These are phyloP conservation scores for Rachicladosporium sp. DNA, from an alignment of 2,329 filamentous ascomycete species.

Conservation along the genomic window DNA sequence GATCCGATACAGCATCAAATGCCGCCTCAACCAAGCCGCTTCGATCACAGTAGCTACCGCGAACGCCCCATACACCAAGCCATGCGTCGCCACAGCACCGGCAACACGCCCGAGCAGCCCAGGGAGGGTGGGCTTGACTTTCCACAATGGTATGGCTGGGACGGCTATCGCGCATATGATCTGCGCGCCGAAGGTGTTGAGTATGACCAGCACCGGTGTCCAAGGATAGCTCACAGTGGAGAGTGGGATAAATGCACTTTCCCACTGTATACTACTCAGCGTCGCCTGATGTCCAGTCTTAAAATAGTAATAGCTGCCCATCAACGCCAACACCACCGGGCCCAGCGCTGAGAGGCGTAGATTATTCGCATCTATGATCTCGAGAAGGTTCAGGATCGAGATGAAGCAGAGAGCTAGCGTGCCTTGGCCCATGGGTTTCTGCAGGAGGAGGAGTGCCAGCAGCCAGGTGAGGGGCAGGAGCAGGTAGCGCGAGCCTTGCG, in stretches of 20 bases:
- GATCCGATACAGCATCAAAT: constrained; percentile 93
- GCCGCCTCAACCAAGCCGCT: constrained; percentile 74
- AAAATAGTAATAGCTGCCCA: constrained; percentile 92
- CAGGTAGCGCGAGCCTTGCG: constrained; percentile 83
- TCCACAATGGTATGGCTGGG: constrained; percentile 78
- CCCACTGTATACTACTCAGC: constrained; percentile 85
- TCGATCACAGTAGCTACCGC: constrained; percentile 79
- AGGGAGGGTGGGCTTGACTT: constrained; percentile 60
- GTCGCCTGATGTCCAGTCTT: constrained; percentile 94
- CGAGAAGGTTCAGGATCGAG: constrained; percentile 70
- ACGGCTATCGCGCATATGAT: constrained; percentile 70
- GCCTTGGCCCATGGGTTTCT: constrained; percentile 89
- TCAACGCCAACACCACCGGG: constrained; percentile 70
- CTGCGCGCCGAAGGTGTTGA: constrained; percentile 85
- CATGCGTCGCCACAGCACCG: constrained; percentile 59
- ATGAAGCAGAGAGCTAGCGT: constrained; percentile 71
- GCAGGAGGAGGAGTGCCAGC: constrained; percentile 63
- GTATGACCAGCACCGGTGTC: constrained; percentile 65
- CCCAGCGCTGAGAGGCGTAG: constrained; percentile 61
- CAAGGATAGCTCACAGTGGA: constrained; percentile 76
- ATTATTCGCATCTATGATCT: constrained; percentile 50
- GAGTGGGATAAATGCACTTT: constrained; percentile 82
- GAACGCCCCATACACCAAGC: constrained; percentile 72
- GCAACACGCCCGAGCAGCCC: constrained; percentile 55
- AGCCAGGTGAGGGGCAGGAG: constrained; percentile 70